Conservation (phyloP, 1,139 yeast genomes). For the Saccharomyces hybrid region DNA sequence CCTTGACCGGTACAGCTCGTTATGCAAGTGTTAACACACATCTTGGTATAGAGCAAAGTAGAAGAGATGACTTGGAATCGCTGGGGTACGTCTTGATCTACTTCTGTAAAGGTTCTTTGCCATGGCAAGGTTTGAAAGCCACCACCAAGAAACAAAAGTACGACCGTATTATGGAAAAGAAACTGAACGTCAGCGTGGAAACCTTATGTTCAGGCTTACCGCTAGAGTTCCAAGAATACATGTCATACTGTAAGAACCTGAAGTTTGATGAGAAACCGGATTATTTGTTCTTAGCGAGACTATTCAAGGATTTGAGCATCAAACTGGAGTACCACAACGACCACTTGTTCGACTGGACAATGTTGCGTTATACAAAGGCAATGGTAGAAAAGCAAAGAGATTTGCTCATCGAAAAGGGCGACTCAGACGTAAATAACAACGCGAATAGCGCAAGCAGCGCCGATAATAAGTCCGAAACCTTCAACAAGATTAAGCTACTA, state of each 20-base stretch:
- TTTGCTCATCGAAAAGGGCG: slow-evolving; percentile 13
- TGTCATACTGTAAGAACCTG: slow-evolving; percentile 81
- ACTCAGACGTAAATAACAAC: slow-evolving; percentile 8
- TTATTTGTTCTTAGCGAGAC: slow-evolving; percentile 78
- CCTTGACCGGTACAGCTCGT: slow-evolving; percentile 96
- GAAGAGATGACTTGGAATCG: slow-evolving; percentile 94
- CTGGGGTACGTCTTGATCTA: slow-evolving; percentile 91
- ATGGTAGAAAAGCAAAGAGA: slow-evolving; percentile 32
- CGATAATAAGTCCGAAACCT: slow-evolving; percentile 26
- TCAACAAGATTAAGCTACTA: slow-evolving; percentile 27
- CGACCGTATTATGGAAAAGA: slow-evolving; percentile 93
- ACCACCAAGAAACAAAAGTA: slow-evolving; percentile 95
- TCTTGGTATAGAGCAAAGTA: slow-evolving; percentile 90
- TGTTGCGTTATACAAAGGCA: slow-evolving; percentile 69
- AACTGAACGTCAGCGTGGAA: slow-evolving; percentile 87
- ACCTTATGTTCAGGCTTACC: slow-evolving; percentile 89
- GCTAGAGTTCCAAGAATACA: slow-evolving; percentile 76
- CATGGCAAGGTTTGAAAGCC: slow-evolving; percentile 98
- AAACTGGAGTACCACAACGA: slow-evolving; percentile 89
- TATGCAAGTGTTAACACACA: slow-evolving; percentile 94
- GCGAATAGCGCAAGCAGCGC: slow-evolving; percentile 11
- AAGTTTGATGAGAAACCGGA: slow-evolving; percentile 97
- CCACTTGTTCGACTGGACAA: slow-evolving; percentile 95
- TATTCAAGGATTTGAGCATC: slow-evolving; percentile 82
- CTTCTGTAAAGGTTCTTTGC: slow-evolving; percentile 90